phyloP scores from a whole-genome alignment of 129 eudicot species.

The Flaveria ramosissima region DNA sequence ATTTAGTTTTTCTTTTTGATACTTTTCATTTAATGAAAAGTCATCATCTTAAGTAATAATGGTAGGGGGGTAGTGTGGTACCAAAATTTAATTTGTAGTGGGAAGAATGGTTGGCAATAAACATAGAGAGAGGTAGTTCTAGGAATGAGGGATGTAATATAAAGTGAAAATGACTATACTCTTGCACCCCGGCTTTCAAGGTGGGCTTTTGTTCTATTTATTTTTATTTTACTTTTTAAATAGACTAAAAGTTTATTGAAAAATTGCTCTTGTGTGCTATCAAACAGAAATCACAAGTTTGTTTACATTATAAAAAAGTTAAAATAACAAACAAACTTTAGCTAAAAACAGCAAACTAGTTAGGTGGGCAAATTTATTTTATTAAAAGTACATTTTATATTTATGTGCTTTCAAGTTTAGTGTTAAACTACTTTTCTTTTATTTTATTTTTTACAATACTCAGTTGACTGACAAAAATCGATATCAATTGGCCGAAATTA shows the following conservation, averaged over 20 bases:
- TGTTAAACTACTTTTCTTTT: too few relatives aligned
- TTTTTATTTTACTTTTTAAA: not conserved
- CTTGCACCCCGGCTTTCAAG: constrained; percentile 40
- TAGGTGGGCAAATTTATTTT: too few relatives aligned
- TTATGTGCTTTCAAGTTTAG: too few relatives aligned
- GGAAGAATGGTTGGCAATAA: constrained; percentile 40
- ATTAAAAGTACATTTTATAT: too few relatives aligned
- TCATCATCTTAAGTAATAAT: constrained; percentile 16
- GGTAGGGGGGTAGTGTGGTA: constrained; percentile 33
- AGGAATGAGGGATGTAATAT: constrained; percentile 37
- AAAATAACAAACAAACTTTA: too few relatives aligned
- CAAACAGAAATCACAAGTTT: not conserved
- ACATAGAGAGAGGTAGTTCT: constrained; percentile 37
- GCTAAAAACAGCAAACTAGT: too few relatives aligned
- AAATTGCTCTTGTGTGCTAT: not conserved
- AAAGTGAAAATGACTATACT: constrained; percentile 39
- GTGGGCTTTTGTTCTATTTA: not conserved
- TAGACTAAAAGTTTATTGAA: not conserved
- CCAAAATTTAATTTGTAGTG: constrained; percentile 27
- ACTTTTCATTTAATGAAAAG: not conserved
- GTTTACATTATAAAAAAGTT: not conserved
- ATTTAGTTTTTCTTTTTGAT: not conserved
- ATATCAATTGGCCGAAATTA: too few relatives aligned
- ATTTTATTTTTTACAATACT: too few relatives aligned
- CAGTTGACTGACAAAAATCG: too few relatives aligned